Evolutionary conservation across 805 yeast species (phyloP).

Genomic region (Schwanniomyces pseudopolymorphus): DNA sequence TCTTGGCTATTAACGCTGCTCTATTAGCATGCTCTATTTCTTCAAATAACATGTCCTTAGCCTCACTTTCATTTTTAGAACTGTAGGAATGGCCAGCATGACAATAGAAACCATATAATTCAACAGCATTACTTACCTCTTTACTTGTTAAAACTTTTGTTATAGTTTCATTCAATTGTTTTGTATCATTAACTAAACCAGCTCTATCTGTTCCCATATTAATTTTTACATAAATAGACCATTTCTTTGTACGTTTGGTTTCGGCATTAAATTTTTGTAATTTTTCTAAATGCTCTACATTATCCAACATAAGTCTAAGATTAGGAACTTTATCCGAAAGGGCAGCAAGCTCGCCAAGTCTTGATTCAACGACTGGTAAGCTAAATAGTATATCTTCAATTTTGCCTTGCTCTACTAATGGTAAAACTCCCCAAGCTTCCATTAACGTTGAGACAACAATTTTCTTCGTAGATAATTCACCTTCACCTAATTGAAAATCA

Average conservation of each 20-base stretch:
- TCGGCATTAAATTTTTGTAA: conserved; percentile 36
- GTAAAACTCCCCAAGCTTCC: conserved; percentile 60
- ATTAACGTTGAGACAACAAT: conserved; percentile 67
- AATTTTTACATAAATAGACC: conserved; percentile 69
- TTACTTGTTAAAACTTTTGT: conserved; percentile 21
- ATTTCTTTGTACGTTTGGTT: conserved; percentile 30
- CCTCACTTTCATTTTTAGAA: conserved; percentile 44
- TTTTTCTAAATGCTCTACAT: conserved; percentile 52
- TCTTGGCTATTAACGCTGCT: conserved; percentile 46
- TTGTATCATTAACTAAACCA: conserved; percentile 43
- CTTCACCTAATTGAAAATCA: conserved; percentile 45
- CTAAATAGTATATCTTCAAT: conserved; percentile 33
- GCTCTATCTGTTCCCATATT: conserved; percentile 75
- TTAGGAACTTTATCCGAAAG: conserved; percentile 41
- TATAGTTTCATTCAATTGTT: conserved; percentile 37
- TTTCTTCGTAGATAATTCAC: conserved; percentile 39
- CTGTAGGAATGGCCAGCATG: conserved; percentile 79
- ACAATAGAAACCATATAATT: conserved; percentile 67
- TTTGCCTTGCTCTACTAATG: conserved; percentile 36
- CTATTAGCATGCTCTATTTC: conserved; percentile 58
- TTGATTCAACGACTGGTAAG: conserved; percentile 48
- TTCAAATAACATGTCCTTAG: conserved; percentile 47
- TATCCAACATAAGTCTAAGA: conserved; percentile 62
- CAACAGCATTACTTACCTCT: conserved; percentile 29
- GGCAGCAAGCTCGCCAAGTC: conserved; percentile 47